A percentile compares a stretch with the other conserved stretches of the same genome.
These are phyloP conservation scores for Populus simonii DNA, from an alignment of 345 rosid species.

Conservation along the genomic window DNA sequence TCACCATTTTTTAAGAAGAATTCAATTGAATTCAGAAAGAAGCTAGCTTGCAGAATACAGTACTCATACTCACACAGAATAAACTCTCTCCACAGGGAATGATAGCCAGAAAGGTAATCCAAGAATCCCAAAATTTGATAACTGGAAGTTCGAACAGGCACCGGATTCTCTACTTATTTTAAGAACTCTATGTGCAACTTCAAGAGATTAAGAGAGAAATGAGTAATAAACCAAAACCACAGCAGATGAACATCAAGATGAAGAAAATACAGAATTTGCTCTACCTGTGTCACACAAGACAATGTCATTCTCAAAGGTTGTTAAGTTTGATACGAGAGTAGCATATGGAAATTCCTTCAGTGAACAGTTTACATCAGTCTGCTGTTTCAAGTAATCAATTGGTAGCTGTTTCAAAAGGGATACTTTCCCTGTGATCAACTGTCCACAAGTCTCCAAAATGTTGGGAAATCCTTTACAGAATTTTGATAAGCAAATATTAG, in stretches of 20 bases:
- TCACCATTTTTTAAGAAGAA: background rate
- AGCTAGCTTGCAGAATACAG: background rate
- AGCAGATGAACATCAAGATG: constrained; percentile 12
- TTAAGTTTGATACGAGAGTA: constrained; percentile 55
- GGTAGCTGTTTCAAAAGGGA: constrained; percentile 62
- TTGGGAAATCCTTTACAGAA: constrained; percentile 46
- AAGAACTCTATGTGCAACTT: constrained; percentile 77
- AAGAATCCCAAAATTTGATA: constrained; percentile 71
- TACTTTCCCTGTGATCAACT: constrained; percentile 53
- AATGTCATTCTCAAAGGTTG: constrained; percentile 46
- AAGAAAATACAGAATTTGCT: background rate
- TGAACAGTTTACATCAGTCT: constrained; percentile 34
- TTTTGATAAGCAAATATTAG: constrained; percentile 28
- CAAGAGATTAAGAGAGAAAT: constrained; percentile 22
- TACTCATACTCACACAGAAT: constrained; percentile 54
- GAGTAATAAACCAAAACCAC: constrained; percentile 12
- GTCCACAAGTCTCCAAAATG: constrained; percentile 50
- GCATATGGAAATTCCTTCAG: constrained; percentile 35
- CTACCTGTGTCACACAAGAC: constrained; percentile 67
- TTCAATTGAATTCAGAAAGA: background rate
- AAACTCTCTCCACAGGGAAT: constrained; percentile 64
- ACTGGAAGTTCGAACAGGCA: constrained; percentile 51
- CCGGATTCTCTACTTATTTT: constrained; percentile 59
- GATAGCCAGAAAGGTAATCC: constrained; percentile 87
- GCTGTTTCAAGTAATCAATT: constrained; percentile 48